phyloP scores from a whole-genome alignment of 176 grass and related monocot species.

The Ensete glaucum region DNA sequence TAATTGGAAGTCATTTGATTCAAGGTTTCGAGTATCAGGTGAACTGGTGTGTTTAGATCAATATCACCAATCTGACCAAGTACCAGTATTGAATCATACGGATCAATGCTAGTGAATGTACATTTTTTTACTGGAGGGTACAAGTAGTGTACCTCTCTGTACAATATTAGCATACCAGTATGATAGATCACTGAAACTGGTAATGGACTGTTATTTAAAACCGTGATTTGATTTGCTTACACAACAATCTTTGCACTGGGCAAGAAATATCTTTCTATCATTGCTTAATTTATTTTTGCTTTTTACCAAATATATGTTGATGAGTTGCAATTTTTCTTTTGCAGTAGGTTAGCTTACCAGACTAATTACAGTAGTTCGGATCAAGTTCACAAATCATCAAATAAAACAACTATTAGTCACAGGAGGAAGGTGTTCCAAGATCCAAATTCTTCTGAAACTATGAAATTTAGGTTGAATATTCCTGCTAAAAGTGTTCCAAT shows the following conservation, averaged over 20 bases:
- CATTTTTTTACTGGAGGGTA: too few relatives aligned
- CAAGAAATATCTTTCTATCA: background rate
- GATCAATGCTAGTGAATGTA: too few relatives aligned
- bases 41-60: too few relatives aligned
- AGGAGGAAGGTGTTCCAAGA: background rate
- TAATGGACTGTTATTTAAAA: background rate
- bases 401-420: background rate
- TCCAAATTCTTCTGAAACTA: background rate
- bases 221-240: background rate
- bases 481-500: conserved; percentile 3
- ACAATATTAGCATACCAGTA: too few relatives aligned
- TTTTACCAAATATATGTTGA: background rate
- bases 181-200: too few relatives aligned
- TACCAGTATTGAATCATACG: too few relatives aligned
- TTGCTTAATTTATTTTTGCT: background rate
- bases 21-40: too few relatives aligned
- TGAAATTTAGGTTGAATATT: conserved; percentile 7
- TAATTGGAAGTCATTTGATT: background rate
- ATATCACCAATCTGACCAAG: too few relatives aligned
- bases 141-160: too few relatives aligned
- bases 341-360: background rate
- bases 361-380: background rate
- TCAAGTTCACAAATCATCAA: background rate
- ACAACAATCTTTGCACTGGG: background rate
- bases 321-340: background rate